phyloP scores from a whole-genome alignment of 495 filamentous ascomycete species.

The Aspergillus taichungensis region DNA sequence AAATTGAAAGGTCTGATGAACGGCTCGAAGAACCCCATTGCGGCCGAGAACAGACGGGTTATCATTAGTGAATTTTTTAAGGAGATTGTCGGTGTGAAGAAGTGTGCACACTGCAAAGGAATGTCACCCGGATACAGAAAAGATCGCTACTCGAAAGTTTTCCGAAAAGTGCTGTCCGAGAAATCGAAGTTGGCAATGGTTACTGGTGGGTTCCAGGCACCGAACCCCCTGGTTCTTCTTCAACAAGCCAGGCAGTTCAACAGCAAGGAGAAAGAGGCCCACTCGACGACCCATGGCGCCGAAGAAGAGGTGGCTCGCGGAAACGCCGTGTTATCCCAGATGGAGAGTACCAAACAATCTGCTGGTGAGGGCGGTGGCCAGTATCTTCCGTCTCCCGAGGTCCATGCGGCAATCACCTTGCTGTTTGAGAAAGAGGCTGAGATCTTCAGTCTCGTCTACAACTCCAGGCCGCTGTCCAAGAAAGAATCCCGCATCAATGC shows the following conservation, averaged over 20 bases:
- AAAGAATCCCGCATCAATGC: constrained; percentile 48
- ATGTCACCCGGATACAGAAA: constrained; percentile 74
- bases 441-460: constrained; percentile 72
- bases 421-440: constrained; percentile 84
- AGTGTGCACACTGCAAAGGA: constrained; percentile 64
- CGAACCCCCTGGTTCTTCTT: constrained; percentile 49
- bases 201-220: constrained; percentile 55
- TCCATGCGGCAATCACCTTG: constrained; percentile 61
- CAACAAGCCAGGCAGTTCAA: constrained; percentile 30
- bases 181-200: constrained; percentile 69
- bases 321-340: constrained; percentile 38
- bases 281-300: constrained; percentile 36
- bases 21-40: constrained; percentile 69
- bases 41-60: constrained; percentile 61
- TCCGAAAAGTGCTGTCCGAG: constrained; percentile 62
- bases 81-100: constrained; percentile 51
- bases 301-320: constrained; percentile 64
- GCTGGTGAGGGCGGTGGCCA: constrained; percentile 40
- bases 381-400: constrained; percentile 67
- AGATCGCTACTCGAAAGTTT: constrained; percentile 85
- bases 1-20: constrained; percentile 43
- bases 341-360: constrained; percentile 19
- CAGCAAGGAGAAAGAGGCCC: constrained; percentile 23
- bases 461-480: constrained; percentile 50
- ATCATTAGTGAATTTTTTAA: constrained; percentile 75